Evolutionary conservation across 768 basidiomycete genomes (phyloP).

Genomic region (Mycena galopus): DNA sequence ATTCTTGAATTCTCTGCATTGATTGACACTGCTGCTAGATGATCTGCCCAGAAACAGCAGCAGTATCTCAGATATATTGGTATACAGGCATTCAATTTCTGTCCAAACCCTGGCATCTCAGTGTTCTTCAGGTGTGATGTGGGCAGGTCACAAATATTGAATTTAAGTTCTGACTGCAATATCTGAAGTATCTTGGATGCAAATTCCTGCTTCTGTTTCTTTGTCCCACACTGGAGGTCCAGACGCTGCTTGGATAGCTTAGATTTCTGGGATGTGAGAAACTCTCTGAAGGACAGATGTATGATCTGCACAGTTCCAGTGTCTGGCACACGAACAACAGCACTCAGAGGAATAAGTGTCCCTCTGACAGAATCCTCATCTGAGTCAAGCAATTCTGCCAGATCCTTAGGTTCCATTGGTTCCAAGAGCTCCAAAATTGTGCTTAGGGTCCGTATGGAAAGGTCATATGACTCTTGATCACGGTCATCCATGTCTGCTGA

Average conservation of each 20-base stretch:
- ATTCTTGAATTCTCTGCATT: neutral
- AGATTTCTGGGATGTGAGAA: neutral
- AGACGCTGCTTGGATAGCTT: neutral
- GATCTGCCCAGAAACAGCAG: neutral
- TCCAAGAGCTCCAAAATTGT: conserved; percentile 9
- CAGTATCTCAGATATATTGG: neutral
- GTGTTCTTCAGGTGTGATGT: neutral
- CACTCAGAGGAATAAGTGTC: conserved; percentile 1
- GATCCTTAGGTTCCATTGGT: neutral
- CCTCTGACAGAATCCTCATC: neutral
- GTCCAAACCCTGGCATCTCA: neutral
- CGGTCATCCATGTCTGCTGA: neutral
- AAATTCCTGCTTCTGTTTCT: neutral
- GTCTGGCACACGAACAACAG: conserved; percentile 3
- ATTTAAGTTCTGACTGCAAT: neutral
- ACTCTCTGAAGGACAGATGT: conserved; percentile 10
- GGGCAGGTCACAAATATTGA: neutral
- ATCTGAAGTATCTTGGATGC: neutral
- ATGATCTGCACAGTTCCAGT: neutral
- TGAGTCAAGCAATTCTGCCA: neutral
- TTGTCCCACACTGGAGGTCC: neutral
- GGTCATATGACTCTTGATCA: neutral
- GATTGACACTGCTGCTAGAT: neutral
- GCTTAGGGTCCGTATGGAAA: neutral
- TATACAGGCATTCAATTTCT: neutral